A percentile compares a stretch with the other conserved stretches of the same genome.
phyloP scores from a whole-genome alignment of 768 basidiomycete species.

The Ramaria rubella region DNA sequence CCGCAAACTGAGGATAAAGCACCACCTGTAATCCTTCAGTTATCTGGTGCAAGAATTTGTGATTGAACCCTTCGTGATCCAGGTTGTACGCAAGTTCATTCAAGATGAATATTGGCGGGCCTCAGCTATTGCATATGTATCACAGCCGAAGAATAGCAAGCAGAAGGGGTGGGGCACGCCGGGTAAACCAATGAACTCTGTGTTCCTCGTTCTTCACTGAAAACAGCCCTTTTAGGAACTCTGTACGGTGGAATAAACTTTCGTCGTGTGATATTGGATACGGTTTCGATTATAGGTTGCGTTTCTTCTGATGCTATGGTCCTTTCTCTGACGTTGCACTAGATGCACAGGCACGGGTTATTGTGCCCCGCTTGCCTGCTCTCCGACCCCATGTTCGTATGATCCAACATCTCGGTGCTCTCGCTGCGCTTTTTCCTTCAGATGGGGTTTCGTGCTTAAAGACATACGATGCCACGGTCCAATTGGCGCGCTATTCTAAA shows the following conservation, averaged over 20 bases:
- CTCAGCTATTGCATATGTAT: constrained; percentile 65
- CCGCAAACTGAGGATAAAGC: constrained; percentile 1
- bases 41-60: neutral
- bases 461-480: constrained; percentile 71
- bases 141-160: constrained; percentile 55
- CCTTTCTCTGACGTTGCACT: neutral
- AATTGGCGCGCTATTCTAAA: constrained; percentile 56
- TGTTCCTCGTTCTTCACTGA: neutral
- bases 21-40: neutral
- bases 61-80: neutral
- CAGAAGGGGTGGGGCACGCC: constrained; percentile 75
- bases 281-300: constrained; percentile 63
- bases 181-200: constrained; percentile 30
- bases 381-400: constrained; percentile 69
- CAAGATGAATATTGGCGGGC: constrained; percentile 70
- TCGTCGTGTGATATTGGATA: constrained; percentile 62
- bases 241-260: constrained; percentile 56
- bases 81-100: constrained; percentile 65
- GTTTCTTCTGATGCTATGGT: neutral
- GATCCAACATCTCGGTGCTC: constrained; percentile 75
- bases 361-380: constrained; percentile 66
- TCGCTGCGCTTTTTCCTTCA: constrained; percentile 51
- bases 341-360: constrained; percentile 64
- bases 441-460: constrained; percentile 1
- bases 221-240: constrained; percentile 37